These are phyloP conservation scores for Verticillium longisporum DNA, from an alignment of 2,329 filamentous ascomycete species.

Conservation along the genomic window DNA sequence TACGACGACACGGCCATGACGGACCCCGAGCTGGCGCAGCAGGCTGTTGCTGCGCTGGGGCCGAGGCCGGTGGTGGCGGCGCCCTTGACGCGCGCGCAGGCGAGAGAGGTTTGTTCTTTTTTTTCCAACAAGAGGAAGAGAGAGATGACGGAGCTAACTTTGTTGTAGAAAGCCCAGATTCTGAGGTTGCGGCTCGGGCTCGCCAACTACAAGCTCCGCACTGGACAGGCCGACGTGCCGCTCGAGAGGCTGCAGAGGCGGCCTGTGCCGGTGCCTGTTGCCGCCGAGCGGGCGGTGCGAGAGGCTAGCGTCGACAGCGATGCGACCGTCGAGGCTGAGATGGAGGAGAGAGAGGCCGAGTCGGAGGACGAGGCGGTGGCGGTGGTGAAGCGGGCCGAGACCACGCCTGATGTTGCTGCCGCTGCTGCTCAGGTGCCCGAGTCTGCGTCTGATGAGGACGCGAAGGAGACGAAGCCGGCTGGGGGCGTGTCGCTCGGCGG, in stretches of 20 bases:
- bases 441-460: not conserved
- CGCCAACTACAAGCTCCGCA: slow-evolving; percentile 69
- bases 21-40: slow-evolving; percentile 33
- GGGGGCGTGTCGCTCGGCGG: slow-evolving; percentile 40
- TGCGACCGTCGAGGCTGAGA: slow-evolving; percentile 3
- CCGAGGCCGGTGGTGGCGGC: slow-evolving; percentile 9
- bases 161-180: slow-evolving; percentile 52
- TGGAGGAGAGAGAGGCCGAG: slow-evolving; percentile 1
- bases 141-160: not conserved
- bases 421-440: not conserved
- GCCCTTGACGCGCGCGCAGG: slow-evolving; percentile 42
- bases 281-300: not conserved
- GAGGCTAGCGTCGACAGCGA: not conserved
- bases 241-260: slow-evolving; percentile 50
- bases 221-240: slow-evolving; percentile 62
- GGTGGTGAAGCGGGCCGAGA: slow-evolving; percentile 11
- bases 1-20: slow-evolving; percentile 34
- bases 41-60: slow-evolving; percentile 10
- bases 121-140: too few species aligned
- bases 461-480: slow-evolving; percentile 23
- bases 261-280: slow-evolving; percentile 14
- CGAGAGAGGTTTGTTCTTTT: slow-evolving; percentile 43
- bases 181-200: slow-evolving; percentile 63
- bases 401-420: not conserved
- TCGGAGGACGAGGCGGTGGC: slow-evolving; percentile 3